Evolutionary conservation across 306 rosid genomes (phyloP).

Genomic region (Urtica urens): DNA sequence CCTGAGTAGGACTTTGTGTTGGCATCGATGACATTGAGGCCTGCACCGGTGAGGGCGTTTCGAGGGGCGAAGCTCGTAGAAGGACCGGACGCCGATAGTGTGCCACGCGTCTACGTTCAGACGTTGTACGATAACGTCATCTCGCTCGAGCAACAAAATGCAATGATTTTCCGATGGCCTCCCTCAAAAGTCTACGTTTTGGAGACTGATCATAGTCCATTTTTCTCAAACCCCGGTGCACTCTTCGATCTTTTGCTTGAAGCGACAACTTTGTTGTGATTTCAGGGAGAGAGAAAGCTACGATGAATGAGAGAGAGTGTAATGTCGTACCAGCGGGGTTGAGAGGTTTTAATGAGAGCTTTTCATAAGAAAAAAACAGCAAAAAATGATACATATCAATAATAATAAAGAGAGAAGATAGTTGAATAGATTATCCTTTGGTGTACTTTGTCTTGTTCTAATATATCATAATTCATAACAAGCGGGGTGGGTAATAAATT

Average conservation of each 20-base stretch:
- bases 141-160: conserved; percentile 19
- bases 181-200: conserved; percentile 16
- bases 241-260: conserved; percentile 13
- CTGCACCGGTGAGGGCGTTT: conserved; percentile 17
- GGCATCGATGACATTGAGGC: conserved; percentile 24
- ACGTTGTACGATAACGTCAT: conserved; percentile 14
- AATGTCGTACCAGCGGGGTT: too few species aligned
- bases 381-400: too few species aligned
- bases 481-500: too few species aligned
- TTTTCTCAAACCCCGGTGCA: conserved; percentile 11
- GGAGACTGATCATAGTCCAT: conserved; percentile 26
- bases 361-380: too few species aligned
- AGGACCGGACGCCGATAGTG: not conserved
- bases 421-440: too few species aligned
- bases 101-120: conserved; percentile 24
- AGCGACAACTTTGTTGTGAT: conserved; percentile 6
- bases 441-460: too few species aligned
- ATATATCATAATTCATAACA: too few species aligned
- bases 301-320: too few species aligned
- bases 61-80: not conserved
- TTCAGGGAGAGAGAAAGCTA: too few species aligned
- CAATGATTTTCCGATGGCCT: conserved; percentile 25
- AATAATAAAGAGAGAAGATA: too few species aligned
- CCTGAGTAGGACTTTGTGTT: conserved; percentile 20
- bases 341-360: too few species aligned